phyloP scores from a whole-genome alignment of 176 grass and related monocot species.

The Typha latifolia region DNA sequence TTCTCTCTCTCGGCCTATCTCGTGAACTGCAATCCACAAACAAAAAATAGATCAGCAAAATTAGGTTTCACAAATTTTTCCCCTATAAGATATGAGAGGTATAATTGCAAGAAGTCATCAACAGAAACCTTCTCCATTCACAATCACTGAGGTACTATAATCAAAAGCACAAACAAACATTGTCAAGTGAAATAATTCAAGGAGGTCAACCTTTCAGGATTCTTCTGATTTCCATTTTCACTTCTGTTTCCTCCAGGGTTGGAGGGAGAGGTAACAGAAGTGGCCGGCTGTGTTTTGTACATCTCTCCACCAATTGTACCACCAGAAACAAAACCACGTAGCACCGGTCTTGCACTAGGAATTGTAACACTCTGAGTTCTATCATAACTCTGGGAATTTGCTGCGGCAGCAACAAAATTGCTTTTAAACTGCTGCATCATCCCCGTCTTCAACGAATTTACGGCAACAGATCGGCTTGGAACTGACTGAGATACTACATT shows the following conservation, averaged over 20 bases:
- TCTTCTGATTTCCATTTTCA: constrained; percentile 36
- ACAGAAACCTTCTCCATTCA: neutral
- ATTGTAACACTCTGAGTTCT: constrained; percentile 8
- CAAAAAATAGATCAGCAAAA: constrained; percentile 16
- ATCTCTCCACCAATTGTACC: constrained; percentile 68
- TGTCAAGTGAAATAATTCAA: neutral
- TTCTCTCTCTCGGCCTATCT: constrained; percentile 68
- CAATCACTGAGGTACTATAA: neutral
- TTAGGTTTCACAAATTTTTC: constrained; percentile 7
- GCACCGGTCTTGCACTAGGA: constrained; percentile 39
- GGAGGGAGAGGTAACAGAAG: constrained; percentile 33
- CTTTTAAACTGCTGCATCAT: constrained; percentile 87
- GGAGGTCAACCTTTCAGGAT: constrained; percentile 50
- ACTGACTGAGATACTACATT: constrained; percentile 38
- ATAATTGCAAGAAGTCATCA: neutral
- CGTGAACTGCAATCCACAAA: constrained; percentile 47
- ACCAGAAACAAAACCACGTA: constrained; percentile 86
- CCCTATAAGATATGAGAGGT: neutral
- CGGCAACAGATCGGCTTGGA: constrained; percentile 43
- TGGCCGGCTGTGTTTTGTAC: constrained; percentile 16
- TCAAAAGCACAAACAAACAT: too few relatives aligned
- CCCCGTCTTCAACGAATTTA: constrained; percentile 62
- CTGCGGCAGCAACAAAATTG: constrained; percentile 75
- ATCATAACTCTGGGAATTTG: constrained; percentile 31
- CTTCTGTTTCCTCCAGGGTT: constrained; percentile 26